phyloP scores from a whole-genome alignment of 805 yeast genomes.

The Candida maesae region DNA sequence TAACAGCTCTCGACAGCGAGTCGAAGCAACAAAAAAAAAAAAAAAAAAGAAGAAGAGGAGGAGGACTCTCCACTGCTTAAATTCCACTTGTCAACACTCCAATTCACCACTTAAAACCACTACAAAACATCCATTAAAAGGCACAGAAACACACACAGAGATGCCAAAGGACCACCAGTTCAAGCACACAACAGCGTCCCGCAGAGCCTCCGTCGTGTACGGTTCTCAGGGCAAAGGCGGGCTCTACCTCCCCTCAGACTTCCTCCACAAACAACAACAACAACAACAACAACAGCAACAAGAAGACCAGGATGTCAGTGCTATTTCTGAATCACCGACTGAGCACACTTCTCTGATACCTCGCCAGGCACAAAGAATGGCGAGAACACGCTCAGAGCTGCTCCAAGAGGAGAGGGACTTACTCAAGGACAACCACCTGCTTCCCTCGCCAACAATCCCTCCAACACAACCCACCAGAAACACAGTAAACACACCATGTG shows the following conservation, averaged over 20 bases:
- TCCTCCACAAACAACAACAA: background rate
- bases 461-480: too few species aligned
- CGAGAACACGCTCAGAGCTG: constrained; percentile 9
- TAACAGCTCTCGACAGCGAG: too few species aligned
- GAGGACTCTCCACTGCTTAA: too few species aligned
- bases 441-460: constrained; percentile 7
- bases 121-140: too few species aligned
- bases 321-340: too few species aligned
- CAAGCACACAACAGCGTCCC: constrained; percentile 24
- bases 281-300: background rate
- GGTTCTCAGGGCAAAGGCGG: constrained; percentile 26
- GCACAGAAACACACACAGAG: too few species aligned
- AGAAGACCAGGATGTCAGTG: too few species aligned
- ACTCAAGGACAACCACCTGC: constrained; percentile 20
- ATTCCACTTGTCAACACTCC: too few species aligned
- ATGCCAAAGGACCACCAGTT: constrained; percentile 18
- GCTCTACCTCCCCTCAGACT: constrained; percentile 19
- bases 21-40: too few species aligned
- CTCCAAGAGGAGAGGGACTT: constrained; percentile 23
- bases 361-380: background rate
- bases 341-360: constrained; percentile 14
- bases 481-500: constrained; percentile 2
- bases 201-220: constrained; percentile 25
- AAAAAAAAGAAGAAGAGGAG: too few species aligned
- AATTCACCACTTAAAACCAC: too few species aligned